phyloP scores from a whole-genome alignment of 495 filamentous ascomycete genomes.

The Hapsidospora chrysogenum region DNA sequence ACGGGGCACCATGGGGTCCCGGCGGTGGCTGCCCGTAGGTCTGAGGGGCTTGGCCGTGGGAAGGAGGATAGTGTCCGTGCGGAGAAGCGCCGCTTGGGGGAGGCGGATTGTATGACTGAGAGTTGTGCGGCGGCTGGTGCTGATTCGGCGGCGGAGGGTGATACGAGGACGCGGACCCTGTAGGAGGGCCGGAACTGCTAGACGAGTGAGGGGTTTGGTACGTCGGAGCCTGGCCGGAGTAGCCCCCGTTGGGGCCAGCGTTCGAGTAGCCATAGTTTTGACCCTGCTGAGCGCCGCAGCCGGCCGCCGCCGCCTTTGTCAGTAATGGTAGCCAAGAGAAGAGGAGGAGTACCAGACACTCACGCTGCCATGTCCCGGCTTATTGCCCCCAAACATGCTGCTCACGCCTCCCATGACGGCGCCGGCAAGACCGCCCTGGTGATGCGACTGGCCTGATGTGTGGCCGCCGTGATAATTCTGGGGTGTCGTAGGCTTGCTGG shows the following conservation, averaged over 20 bases:
- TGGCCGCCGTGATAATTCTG: slow-evolving; percentile 20
- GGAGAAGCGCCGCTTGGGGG: slow-evolving; percentile 7
- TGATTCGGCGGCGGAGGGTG: slow-evolving; percentile 11
- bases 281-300: no score
- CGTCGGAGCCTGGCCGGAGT: slow-evolving; percentile 31
- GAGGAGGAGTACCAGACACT: background rate
- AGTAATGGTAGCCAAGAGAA: no score
- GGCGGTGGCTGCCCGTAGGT: slow-evolving; percentile 4
- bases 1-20: background rate
- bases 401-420: slow-evolving; percentile 25
- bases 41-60: slow-evolving; percentile 5
- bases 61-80: slow-evolving; percentile 3
- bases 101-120: slow-evolving; percentile 4
- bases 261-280: slow-evolving; percentile 38
- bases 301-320: no score
- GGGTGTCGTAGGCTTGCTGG: slow-evolving; percentile 18
- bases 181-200: slow-evolving; percentile 2
- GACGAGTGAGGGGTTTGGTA: slow-evolving; percentile 21
- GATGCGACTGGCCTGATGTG: slow-evolving; percentile 5
- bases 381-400: slow-evolving; percentile 20
- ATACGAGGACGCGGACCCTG: slow-evolving; percentile 6
- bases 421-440: slow-evolving; percentile 20
- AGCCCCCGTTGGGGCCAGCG: slow-evolving; percentile 17
- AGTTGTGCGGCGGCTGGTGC: slow-evolving; percentile 6
- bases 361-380: slow-evolving; percentile 8